These are phyloP conservation scores for Cylindrotheca fusiformis DNA, from an alignment of 108 stramenopile genomes.

Conservation along the genomic window DNA sequence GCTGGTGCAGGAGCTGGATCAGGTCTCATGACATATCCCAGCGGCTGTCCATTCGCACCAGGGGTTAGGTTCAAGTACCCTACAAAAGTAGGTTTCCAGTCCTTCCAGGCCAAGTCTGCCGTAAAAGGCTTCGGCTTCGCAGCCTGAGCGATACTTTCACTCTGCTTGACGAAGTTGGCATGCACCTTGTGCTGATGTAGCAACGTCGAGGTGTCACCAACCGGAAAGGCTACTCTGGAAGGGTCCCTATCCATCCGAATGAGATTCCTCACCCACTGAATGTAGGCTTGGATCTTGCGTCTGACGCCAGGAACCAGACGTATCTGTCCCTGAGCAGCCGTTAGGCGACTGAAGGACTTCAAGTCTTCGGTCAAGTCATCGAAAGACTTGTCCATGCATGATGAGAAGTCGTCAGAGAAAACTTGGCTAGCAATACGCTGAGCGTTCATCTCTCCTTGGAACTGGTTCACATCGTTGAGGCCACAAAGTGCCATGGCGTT, in stretches of 20 bases:
- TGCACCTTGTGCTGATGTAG: not conserved
- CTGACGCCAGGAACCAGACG: conserved; percentile 2
- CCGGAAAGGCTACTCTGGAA: not conserved
- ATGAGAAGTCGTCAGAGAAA: conserved; percentile 3
- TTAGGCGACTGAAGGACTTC: not conserved
- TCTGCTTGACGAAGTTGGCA: not conserved
- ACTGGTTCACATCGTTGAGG: not conserved
- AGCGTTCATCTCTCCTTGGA: conserved; percentile 2
- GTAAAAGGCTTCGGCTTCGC: not conserved
- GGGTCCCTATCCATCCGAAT: not conserved
- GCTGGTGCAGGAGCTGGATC: not conserved
- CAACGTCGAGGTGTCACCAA: not conserved
- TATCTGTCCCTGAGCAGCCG: conserved; percentile 6
- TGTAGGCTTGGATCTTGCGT: conserved; percentile 2
- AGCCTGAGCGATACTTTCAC: not conserved
- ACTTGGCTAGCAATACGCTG: conserved; percentile 3
- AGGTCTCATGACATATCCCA: not conserved
- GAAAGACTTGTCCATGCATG: not conserved
- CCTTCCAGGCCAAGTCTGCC: not conserved
- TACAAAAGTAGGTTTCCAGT: not conserved
- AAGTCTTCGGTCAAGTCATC: not conserved
- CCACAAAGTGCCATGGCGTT: conserved; percentile 8
- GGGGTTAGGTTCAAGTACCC: not conserved
- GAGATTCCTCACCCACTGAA: conserved; percentile 2
- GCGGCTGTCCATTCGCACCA: not conserved